Evolutionary conservation across 768 basidiomycete genomes (phyloP).

Genomic region (Ephemerocybe angulata): DNA sequence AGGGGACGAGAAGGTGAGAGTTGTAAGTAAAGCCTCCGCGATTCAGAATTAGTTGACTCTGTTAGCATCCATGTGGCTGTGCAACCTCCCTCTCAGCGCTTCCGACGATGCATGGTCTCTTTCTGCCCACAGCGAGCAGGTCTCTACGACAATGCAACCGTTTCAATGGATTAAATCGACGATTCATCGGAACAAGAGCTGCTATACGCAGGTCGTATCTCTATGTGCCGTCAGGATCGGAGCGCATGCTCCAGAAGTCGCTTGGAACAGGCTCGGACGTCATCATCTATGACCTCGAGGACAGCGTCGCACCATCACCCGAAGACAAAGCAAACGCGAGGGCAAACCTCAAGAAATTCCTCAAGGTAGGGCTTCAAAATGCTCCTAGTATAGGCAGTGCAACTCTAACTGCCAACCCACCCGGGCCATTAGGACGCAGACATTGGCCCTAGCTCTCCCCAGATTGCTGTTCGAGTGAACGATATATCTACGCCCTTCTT

Average conservation of each 20-base stretch:
- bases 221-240: constrained; percentile 79
- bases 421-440: constrained; percentile 16
- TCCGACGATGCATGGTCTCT: background rate
- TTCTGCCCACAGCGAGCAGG: background rate
- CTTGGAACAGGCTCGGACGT: constrained; percentile 61
- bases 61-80: constrained; percentile 16
- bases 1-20: constrained; percentile 4
- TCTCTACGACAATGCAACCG: background rate
- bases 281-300: constrained; percentile 86
- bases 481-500: constrained; percentile 65
- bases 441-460: constrained; percentile 33
- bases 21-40: constrained; percentile 6
- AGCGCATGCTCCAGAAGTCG: constrained; percentile 80
- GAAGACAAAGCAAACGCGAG: constrained; percentile 61
- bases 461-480: constrained; percentile 72
- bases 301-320: constrained; percentile 70
- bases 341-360: constrained; percentile 48
- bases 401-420: background rate
- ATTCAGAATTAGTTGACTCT: background rate
- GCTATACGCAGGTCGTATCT: constrained; percentile 55
- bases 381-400: background rate
- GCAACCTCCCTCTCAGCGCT: background rate
- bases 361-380: constrained; percentile 39
- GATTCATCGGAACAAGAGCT: background rate
- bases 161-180: background rate